Percentiles rank a stretch among this genome's conserved stretches.
These are phyloP conservation scores for Vitis hybrid DNA, from an alignment of 177 flowering plant species.

Conservation along the genomic window DNA sequence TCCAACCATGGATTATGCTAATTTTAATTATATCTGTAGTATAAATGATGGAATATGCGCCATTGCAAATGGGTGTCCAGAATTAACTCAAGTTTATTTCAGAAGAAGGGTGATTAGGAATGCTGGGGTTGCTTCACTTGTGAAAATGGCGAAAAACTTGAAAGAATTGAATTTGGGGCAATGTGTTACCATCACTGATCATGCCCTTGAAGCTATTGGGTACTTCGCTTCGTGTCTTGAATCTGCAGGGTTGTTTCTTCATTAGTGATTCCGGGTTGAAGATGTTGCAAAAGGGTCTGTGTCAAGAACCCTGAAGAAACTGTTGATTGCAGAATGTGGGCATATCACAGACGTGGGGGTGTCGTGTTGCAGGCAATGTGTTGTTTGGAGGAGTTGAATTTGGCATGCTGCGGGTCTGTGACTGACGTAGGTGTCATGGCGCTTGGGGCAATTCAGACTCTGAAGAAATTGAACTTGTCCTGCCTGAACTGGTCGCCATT, in stretches of 20 bases:
- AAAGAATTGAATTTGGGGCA: conserved; percentile 10
- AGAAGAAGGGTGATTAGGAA: conserved; percentile 26
- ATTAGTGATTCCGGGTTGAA: conserved; percentile 12
- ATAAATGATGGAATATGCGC: conserved; percentile 18
- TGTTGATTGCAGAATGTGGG: conserved; percentile 15
- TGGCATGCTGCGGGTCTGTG: conserved; percentile 16
- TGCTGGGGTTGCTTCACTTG: conserved; percentile 22
- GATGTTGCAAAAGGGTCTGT: conserved; percentile 7
- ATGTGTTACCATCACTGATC: conserved; percentile 8
- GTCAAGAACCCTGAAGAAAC: conserved; percentile 8
- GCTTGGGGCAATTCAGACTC: conserved; percentile 5
- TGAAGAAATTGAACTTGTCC: conserved; percentile 6
- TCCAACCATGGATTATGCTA: not conserved
- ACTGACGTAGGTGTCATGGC: conserved; percentile 9
- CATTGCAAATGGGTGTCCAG: conserved; percentile 19
- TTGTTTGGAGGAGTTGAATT: conserved; percentile 11
- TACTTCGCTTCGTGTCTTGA: conserved; percentile 7
- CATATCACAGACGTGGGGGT: conserved; percentile 12
- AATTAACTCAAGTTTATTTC: conserved; percentile 10
- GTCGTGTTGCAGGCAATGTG: not conserved
- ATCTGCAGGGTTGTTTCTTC: conserved; percentile 17
- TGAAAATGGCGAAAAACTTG: conserved; percentile 10
- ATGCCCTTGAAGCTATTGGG: conserved; percentile 12
- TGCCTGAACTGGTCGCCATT: conserved; percentile 15
- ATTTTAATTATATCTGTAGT: no score